Conservation (phyloP, 2,329 filamentous ascomycete species). For the Aspergillus alliaceus region DNA sequence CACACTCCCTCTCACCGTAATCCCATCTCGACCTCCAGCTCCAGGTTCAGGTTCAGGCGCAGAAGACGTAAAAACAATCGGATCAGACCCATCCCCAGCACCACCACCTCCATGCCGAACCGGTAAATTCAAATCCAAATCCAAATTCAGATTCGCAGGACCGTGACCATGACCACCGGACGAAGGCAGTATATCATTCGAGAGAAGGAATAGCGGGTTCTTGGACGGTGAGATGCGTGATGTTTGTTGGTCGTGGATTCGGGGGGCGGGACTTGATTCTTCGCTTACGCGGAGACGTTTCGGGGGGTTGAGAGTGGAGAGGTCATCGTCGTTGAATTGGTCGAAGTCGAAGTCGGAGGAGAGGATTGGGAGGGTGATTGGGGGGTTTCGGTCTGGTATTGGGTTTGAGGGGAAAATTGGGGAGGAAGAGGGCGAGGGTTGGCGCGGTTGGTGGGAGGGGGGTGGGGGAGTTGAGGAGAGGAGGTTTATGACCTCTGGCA, state of each 20-base stretch:
- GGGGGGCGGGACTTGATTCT: conserved; percentile 9
- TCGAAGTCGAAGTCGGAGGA: conserved; percentile 31
- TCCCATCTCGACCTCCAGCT: not conserved
- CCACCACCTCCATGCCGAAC: no score
- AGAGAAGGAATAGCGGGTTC: conserved; percentile 25
- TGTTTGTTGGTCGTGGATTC: conserved; percentile 2
- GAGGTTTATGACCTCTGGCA: conserved; percentile 42
- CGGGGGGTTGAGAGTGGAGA: conserved; percentile 21
- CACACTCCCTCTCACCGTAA: not conserved
- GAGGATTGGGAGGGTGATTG: conserved; percentile 15
- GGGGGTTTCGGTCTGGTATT: no score
- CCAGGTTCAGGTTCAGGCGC: conserved; percentile 25
- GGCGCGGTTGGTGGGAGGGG: conserved; percentile 10
- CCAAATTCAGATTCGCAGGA: no score
- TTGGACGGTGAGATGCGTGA: not conserved
- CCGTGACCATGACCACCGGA: conserved; percentile 10
- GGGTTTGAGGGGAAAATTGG: conserved; percentile 4
- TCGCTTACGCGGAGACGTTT: conserved; percentile 34
- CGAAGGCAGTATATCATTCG: conserved; percentile 26
- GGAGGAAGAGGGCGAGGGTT: conserved; percentile 8
- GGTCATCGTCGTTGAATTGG: conserved; percentile 22
- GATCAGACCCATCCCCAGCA: conserved; percentile 41
- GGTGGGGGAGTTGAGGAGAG: conserved; percentile 33
- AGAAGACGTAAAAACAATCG: conserved; percentile 46
- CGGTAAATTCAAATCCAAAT: no score